Conservation (phyloP, 2,329 filamentous ascomycete genomes). For the Penicillium sp. region DNA sequence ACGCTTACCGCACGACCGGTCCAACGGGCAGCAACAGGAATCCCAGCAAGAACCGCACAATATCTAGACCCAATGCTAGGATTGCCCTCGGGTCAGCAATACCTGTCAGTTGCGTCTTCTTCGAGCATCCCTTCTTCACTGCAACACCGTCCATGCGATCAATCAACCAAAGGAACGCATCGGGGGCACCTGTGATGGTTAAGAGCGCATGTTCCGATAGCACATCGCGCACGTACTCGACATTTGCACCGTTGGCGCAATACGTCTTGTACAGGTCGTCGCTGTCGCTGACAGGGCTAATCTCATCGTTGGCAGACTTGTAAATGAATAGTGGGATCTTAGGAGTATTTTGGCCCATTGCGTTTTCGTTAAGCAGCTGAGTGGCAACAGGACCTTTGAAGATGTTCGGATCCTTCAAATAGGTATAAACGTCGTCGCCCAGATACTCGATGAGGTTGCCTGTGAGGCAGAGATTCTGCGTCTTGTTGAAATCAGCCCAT, state of each 20-base stretch:
- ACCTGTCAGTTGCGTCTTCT: slow-evolving; percentile 22
- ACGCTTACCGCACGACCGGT: slow-evolving; percentile 2
- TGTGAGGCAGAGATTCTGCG: slow-evolving; percentile 26
- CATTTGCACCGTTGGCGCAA: slow-evolving; percentile 47
- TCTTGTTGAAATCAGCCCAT: slow-evolving; percentile 27
- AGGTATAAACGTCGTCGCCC: slow-evolving; percentile 29
- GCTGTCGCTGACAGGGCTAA: slow-evolving; percentile 50
- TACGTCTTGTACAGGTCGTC: slow-evolving; percentile 50
- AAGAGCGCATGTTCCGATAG: slow-evolving; percentile 49
- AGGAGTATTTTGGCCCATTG: slow-evolving; percentile 48
- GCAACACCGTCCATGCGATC: slow-evolving; percentile 27
- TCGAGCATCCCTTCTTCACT: slow-evolving; percentile 20
- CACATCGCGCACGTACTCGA: slow-evolving; percentile 53
- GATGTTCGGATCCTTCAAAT: slow-evolving; percentile 25
- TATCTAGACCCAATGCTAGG: slow-evolving; percentile 8
- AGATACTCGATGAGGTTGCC: slow-evolving; percentile 26
- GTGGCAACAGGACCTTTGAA: slow-evolving; percentile 20
- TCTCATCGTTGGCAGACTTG: slow-evolving; percentile 55
- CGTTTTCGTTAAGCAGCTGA: slow-evolving; percentile 27
- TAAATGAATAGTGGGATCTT: slow-evolving; percentile 57
- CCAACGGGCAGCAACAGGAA: slow-evolving; percentile 16
- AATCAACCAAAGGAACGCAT: slow-evolving; percentile 38
- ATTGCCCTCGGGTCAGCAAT: slow-evolving; percentile 21
- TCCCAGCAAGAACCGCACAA: slow-evolving; percentile 19
- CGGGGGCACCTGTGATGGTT: slow-evolving; percentile 36